Evolutionary conservation across 2,329 filamentous ascomycete genomes (phyloP).

Genomic region (Mycosphaerella arachidis): DNA sequence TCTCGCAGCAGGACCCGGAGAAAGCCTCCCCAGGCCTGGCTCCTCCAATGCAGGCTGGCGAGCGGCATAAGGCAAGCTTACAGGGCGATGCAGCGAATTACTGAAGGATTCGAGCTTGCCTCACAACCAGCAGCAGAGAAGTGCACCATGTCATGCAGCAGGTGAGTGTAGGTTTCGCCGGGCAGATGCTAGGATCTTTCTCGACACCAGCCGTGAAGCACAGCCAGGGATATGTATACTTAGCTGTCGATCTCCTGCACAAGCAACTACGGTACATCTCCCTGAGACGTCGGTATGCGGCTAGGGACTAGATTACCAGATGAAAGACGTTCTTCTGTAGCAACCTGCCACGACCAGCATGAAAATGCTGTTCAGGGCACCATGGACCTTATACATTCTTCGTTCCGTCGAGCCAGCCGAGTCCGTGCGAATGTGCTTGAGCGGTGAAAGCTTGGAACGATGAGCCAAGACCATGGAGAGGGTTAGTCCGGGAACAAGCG

Average conservation of each 20-base stretch:
- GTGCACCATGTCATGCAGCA: slow-evolving; percentile 19
- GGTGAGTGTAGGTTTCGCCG: slow-evolving; percentile 17
- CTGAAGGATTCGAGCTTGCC: slow-evolving; percentile 11
- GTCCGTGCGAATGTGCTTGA: slow-evolving; percentile 2
- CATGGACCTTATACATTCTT: neutral
- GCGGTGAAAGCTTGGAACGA: slow-evolving; percentile 10
- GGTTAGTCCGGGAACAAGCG: slow-evolving; percentile 19
- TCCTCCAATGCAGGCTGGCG: slow-evolving; percentile 19
- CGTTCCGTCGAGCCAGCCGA: slow-evolving; percentile 10
- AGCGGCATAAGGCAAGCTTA: slow-evolving; percentile 17
- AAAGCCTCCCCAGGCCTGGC: slow-evolving; percentile 14
- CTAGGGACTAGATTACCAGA: slow-evolving; percentile 15
- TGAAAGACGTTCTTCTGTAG: slow-evolving; percentile 2
- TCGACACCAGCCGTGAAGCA: slow-evolving; percentile 12
- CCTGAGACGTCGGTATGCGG: slow-evolving; percentile 2
- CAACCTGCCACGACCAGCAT: slow-evolving; percentile 6
- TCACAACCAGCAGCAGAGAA: slow-evolving; percentile 11
- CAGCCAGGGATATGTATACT: slow-evolving; percentile 17
- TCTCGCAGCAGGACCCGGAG: slow-evolving; percentile 15
- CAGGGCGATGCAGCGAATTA: slow-evolving; percentile 9
- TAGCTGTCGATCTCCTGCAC: slow-evolving; percentile 30
- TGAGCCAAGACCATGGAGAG: slow-evolving; percentile 4
- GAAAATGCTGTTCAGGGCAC: neutral
- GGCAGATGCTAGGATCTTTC: slow-evolving; percentile 15
- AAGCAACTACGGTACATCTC: slow-evolving; percentile 16